phyloP scores from a whole-genome alignment of 495 filamentous ascomycete genomes.

The Friedmanniomyces endolithicus region DNA sequence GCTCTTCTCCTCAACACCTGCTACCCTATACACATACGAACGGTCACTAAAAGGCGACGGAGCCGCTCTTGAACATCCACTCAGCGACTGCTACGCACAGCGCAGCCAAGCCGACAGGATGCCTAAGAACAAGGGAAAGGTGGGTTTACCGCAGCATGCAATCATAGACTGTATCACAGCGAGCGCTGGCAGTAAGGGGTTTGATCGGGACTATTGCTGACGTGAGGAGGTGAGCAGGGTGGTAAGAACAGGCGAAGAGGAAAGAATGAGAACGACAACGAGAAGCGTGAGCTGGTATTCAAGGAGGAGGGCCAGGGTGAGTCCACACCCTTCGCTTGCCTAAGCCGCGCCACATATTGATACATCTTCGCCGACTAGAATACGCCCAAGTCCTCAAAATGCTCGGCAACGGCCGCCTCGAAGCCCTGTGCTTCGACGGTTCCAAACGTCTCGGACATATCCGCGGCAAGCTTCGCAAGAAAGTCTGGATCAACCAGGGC shows the following conservation, averaged over 20 bases:
- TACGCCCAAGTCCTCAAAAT: slow-evolving; percentile 98
- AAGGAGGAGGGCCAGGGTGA: slow-evolving; percentile 93
- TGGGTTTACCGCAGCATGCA: slow-evolving; percentile 30
- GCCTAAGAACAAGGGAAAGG: slow-evolving; percentile 99
- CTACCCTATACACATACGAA: too few species aligned
- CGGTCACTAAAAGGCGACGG: too few species aligned
- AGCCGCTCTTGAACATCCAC: slow-evolving; percentile 5
- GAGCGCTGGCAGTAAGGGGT: neutral
- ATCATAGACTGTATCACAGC: neutral
- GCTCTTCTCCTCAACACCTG: neutral
- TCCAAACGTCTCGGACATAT: slow-evolving; percentile 74
- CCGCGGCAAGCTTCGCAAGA: slow-evolving; percentile 94
- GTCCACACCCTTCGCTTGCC: slow-evolving; percentile 5
- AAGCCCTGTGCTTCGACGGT: slow-evolving; percentile 95
- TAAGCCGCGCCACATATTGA: neutral
- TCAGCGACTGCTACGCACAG: slow-evolving; percentile 1
- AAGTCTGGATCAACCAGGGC: slow-evolving; percentile 88
- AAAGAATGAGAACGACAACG: slow-evolving; percentile 99
- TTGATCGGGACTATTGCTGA: slow-evolving; percentile 12
- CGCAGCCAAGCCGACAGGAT: slow-evolving; percentile 40
- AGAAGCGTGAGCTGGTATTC: slow-evolving; percentile 97
- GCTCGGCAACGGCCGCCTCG: slow-evolving; percentile 93
- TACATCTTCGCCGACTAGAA: slow-evolving; percentile 43
- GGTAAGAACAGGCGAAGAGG: slow-evolving; percentile 97
- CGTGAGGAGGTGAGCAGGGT: slow-evolving; percentile 48